Evolutionary conservation across 2,329 filamentous ascomycete genomes (phyloP), one percentile per base, ranked within the genome.

Genomic region (Trichoderma endophyticum): DNA sequence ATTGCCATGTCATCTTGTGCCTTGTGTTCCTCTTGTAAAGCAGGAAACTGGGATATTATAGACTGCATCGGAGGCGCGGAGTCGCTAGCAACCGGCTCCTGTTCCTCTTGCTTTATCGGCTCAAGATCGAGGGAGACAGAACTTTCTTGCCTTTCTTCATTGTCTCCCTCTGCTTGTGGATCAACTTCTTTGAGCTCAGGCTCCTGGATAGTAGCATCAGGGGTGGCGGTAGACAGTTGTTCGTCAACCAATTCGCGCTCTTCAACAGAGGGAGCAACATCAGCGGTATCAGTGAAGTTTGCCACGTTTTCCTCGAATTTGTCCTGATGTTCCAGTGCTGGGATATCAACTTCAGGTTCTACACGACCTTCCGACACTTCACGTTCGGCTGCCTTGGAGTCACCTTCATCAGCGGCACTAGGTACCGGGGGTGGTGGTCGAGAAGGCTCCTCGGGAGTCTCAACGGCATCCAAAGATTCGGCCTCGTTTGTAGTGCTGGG

Each of bases 141-240:
- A 74, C 70, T 72, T 76, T 77, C 73, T 80, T 81, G 76, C 78
- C 81, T 64, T 78, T 48, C 65, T 43, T 79, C 73, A 77, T 81
- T 71, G 78, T 81, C 2, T 80, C 79, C 71, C 80, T 82, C 74
- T 81, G 81, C 36, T 51, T 5, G 34, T 14, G 36, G 5, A 12
- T n/a, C n/a, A 18, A 32, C 36, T 8, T 60, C 56, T 4, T 51
- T 34, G 12, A 71, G 51, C 24, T 73, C 71, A 54, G 18, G 18
- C 15, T 72, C 71, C 30, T 73, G 72, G 34, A 51, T 7, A 57
- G 21, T 36, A 15, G 66, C 28, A n/a, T 39, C 24, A 0, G 36
- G 28, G 26, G n/a, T 14, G 2, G 36, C 26, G 6, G 36, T 61
- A 21, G 34, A 60, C 12, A 48, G 18, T 60, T 69, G 65, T 28